These are phyloP conservation scores for Dalechampia spathulata DNA, from an alignment of 441 rosid species.

Conservation along the genomic window DNA sequence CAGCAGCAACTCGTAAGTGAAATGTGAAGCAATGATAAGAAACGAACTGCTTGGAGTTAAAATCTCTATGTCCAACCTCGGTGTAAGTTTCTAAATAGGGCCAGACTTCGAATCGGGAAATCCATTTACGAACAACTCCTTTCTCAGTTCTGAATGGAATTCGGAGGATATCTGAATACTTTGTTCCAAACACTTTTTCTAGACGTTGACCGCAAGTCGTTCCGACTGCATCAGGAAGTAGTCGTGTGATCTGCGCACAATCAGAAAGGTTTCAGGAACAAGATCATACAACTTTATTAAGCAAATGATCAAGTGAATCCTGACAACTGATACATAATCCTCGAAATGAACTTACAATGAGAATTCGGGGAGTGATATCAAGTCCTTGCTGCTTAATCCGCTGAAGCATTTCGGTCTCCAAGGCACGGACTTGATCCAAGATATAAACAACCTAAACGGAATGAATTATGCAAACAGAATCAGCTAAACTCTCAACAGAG, in stretches of 20 bases:
- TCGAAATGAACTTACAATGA: slow-evolving; percentile 55
- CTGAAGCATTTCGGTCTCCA: slow-evolving; percentile 82
- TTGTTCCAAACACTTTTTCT: slow-evolving; percentile 74
- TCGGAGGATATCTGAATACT: slow-evolving; percentile 85
- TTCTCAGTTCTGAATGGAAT: slow-evolving; percentile 83
- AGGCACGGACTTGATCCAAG: slow-evolving; percentile 95
- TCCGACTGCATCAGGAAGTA: slow-evolving; percentile 94
- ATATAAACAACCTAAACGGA: slow-evolving; percentile 74
- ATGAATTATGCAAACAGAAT: slow-evolving; percentile 1
- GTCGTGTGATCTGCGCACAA: slow-evolving; percentile 63
- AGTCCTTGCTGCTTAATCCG: slow-evolving; percentile 94
- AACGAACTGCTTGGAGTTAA: too few relatives aligned
- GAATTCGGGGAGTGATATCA: slow-evolving; percentile 81
- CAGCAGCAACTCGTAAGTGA: too few relatives aligned
- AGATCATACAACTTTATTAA: neutral
- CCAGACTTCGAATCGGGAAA: slow-evolving; percentile 98
- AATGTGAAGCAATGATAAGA: too few relatives aligned
- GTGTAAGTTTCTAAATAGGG: slow-evolving; percentile 93
- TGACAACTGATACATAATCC: too few relatives aligned
- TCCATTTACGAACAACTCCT: slow-evolving; percentile 87
- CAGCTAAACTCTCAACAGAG: neutral
- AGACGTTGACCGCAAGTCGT: slow-evolving; percentile 95
- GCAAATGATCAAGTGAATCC: too few relatives aligned
- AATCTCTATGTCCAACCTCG: slow-evolving; percentile 61
- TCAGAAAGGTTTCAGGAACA: slow-evolving; percentile 15